These are phyloP conservation scores for Lactarius tabidus DNA, from an alignment of 768 basidiomycete species.

Conservation along the genomic window DNA sequence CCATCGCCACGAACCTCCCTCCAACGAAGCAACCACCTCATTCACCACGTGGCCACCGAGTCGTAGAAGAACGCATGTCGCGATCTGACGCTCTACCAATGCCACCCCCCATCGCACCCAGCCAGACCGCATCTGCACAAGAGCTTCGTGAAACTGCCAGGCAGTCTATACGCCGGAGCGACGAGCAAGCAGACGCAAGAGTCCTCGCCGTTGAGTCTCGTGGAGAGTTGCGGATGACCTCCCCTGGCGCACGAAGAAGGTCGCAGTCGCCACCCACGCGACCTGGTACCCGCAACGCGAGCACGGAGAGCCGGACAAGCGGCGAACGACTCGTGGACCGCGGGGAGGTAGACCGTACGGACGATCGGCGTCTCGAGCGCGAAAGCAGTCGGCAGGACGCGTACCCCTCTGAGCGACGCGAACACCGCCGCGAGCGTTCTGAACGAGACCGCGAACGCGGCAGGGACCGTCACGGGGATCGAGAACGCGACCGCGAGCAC, in stretches of 20 bases:
- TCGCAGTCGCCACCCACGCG: constrained; percentile 62
- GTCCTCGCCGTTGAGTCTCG: constrained; percentile 23
- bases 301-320: constrained; percentile 68
- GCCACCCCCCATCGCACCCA: constrained; percentile 76
- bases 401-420: constrained; percentile 31
- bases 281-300: constrained; percentile 65
- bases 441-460: constrained; percentile 34
- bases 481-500: constrained; percentile 30
- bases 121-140: constrained; percentile 73
- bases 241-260: constrained; percentile 53
- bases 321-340: constrained; percentile 59
- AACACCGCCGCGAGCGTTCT: constrained; percentile 40
- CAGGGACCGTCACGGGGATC: constrained; percentile 29
- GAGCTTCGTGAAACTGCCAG: constrained; percentile 79
- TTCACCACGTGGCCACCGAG: constrained; percentile 39
- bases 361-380: constrained; percentile 53
- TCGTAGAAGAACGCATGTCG: constrained; percentile 39
- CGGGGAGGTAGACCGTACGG: constrained; percentile 42
- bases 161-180: constrained; percentile 41
- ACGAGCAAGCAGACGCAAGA: constrained; percentile 39
- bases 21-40: constrained; percentile 36
- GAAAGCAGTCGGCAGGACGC: constrained; percentile 43
- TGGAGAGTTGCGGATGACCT: constrained; percentile 44
- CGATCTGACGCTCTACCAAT: constrained; percentile 48
- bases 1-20: constrained; percentile 17